Base-by-base conservation (phyloP, 139 green algal species). In the Asterochloris sp. region DNA sequence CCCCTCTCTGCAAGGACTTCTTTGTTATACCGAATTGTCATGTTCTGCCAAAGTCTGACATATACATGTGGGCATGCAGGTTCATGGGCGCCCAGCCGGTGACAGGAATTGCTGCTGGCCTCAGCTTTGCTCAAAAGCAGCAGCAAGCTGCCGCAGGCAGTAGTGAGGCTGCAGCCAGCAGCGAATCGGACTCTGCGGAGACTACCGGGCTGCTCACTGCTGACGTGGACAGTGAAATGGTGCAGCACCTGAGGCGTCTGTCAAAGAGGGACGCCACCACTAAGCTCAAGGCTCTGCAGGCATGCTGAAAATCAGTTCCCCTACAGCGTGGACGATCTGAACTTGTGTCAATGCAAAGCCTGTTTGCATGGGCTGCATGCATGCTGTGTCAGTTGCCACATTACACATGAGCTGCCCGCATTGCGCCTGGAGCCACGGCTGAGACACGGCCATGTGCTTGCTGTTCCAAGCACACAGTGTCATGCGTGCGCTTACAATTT, bases 231-330 rank as follows among this genome's bases (percentile, higher is more conserved):
- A 85, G 85, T 11, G 94, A 97, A 69, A 73, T 95, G 0, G 87
- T 91, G 9, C 89, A 94, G 80, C 90, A 90, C 80, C 82, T 98
- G 76, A 88, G 90, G 62, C 91, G 93, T 74, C 83, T 98, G 29
- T 86, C 87, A 14, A 98, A 98, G 82, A 82, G 85, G 0, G 93
- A 98, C 81, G 77, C 91, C 14, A 94, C 85, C 63, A 98, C 94
- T 12, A 95, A 94, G 84, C 80, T 93, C 54, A 98, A 98, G 69
- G 94, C 94, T 2, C 87, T 98, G 85, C 88, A 96, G 89, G 91
- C 89, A 63, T 1, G 83, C 16, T 54, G 38, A 10, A 54, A 6
- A 6, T 2, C 38, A 54, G 4, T 54, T 54, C 38, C n/a, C 38
- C 38, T 54, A 6, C 38, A 2, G 2, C 38, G 38, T 6, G 2